These are phyloP conservation scores for Nothophoma quercina DNA, from an alignment of 2,329 filamentous ascomycete genomes.

Conservation along the genomic window DNA sequence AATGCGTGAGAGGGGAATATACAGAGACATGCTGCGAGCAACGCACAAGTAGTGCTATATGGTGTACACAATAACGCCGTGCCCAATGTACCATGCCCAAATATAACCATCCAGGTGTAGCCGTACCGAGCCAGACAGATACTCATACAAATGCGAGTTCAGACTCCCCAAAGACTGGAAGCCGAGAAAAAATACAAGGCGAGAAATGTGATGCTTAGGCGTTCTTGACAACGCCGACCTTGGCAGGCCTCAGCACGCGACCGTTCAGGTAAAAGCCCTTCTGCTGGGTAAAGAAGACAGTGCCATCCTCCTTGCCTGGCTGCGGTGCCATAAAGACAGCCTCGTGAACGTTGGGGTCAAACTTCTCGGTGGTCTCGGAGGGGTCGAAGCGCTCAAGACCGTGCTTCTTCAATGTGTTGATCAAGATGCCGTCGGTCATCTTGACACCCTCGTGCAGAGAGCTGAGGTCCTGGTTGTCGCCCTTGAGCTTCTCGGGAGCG, in stretches of 20 bases:
- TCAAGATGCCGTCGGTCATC: conserved; percentile 92
- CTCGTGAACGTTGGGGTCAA: conserved; percentile 96
- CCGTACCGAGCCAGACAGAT: conserved; percentile 14
- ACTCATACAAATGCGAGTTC: conserved; percentile 14
- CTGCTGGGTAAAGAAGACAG: conserved; percentile 89
- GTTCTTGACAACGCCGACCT: conserved; percentile 97
- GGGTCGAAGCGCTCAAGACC: conserved; percentile 91
- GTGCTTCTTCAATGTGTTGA: conserved; percentile 90
- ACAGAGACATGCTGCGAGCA: conserved; percentile 8
- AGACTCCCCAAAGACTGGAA: conserved; percentile 1
- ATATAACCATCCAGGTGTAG: conserved; percentile 15
- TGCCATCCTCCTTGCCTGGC: conserved; percentile 86
- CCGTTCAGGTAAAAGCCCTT: conserved; percentile 97
- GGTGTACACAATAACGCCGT: conserved; percentile 17
- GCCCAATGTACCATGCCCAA: conserved; percentile 19
- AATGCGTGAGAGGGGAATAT: conserved; percentile 23
- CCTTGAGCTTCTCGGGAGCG: conserved; percentile 73
- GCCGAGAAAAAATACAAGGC: neutral
- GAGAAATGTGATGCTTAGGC: conserved; percentile 41
- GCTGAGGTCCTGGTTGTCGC: conserved; percentile 74
- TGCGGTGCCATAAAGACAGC: conserved; percentile 93
- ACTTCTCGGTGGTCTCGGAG: conserved; percentile 74
- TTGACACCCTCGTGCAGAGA: conserved; percentile 88
- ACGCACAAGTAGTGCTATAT: conserved; percentile 4
- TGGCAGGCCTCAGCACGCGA: conserved; percentile 85